These are phyloP conservation scores for Abelmoschus esculentus DNA, from an alignment of 345 rosid genomes.

Conservation along the genomic window DNA sequence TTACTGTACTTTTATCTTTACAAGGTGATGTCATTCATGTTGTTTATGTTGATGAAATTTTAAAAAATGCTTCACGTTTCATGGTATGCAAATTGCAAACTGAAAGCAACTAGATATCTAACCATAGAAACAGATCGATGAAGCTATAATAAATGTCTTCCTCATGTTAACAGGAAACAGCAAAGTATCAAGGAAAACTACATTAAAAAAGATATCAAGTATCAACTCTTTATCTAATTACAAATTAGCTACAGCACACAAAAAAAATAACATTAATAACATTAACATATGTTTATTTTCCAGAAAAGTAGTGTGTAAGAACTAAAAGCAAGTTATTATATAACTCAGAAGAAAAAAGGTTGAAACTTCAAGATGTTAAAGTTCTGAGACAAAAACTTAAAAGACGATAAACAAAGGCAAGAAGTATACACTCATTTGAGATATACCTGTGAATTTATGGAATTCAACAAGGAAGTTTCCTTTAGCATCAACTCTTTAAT, in stretches of 20 bases:
- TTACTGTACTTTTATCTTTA: too few species aligned
- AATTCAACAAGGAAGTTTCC: slow-evolving; percentile 71
- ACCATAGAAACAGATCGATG: not conserved
- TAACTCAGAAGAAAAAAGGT: not conserved
- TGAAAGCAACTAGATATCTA: not conserved
- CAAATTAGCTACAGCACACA: not conserved
- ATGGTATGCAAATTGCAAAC: not conserved
- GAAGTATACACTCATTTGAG: slow-evolving; percentile 4
- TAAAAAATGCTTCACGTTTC: not conserved
- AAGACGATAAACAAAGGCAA: not conserved
- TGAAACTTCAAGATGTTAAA: not conserved
- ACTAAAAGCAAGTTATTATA: not conserved
- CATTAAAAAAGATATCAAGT: too few species aligned
- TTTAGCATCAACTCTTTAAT: slow-evolving; percentile 83
- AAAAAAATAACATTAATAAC: not conserved
- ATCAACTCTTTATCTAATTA: not conserved
- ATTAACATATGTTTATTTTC: not conserved
- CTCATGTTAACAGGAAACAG: not conserved
- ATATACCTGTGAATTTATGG: slow-evolving; percentile 70
- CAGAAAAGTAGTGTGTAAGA: not conserved
- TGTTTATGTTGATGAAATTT: not conserved
- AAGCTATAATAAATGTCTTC: not conserved
- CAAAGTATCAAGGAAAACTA: too few species aligned
- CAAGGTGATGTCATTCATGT: not conserved
- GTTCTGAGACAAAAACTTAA: not conserved